Evolutionary conservation across 1,284 basidiomycete species (phyloP).

Genomic region (Cryptococcus jaspeensis): DNA sequence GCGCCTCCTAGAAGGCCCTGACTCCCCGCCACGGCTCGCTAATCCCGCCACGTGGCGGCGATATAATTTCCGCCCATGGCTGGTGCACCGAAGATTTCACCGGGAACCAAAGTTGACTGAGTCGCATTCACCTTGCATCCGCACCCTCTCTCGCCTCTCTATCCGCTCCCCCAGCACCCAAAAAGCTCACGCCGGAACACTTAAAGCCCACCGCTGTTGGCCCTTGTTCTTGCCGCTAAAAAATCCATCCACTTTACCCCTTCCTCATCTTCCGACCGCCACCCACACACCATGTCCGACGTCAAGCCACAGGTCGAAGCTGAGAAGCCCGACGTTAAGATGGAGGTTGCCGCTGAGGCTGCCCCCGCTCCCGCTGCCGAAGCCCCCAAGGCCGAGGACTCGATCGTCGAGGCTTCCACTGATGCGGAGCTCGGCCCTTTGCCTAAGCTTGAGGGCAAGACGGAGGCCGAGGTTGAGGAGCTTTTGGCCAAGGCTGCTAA

Average conservation of each 20-base stretch:
- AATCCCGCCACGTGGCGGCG: too few relatives aligned
- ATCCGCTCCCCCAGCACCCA: too few relatives aligned
- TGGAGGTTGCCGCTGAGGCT: background rate
- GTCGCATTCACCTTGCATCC: background rate
- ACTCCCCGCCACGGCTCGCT: too few relatives aligned
- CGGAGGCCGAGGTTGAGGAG: conserved; percentile 35
- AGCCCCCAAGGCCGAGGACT: background rate
- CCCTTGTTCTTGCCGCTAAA: too few relatives aligned
- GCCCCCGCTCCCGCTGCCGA: conserved; percentile 1
- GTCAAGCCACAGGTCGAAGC: conserved; percentile 14
- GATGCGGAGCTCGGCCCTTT: conserved; percentile 17
- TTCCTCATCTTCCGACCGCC: background rate
- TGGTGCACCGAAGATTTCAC: background rate
- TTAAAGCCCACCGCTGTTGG: too few relatives aligned
- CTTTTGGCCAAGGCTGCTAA: conserved; percentile 35
- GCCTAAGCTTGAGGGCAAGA: conserved; percentile 38
- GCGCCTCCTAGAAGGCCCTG: too few relatives aligned
- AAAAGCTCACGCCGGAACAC: too few relatives aligned
- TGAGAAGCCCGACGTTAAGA: too few relatives aligned
- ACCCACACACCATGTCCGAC: conserved; percentile 20
- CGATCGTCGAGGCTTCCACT: background rate
- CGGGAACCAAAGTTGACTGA: background rate
- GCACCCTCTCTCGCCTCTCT: too few relatives aligned
- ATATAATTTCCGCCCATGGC: too few relatives aligned
- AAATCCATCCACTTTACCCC: too few relatives aligned